Evolutionary conservation across 2,329 filamentous ascomycete species (phyloP).

Genomic region (Helicocarpus griseus): DNA sequence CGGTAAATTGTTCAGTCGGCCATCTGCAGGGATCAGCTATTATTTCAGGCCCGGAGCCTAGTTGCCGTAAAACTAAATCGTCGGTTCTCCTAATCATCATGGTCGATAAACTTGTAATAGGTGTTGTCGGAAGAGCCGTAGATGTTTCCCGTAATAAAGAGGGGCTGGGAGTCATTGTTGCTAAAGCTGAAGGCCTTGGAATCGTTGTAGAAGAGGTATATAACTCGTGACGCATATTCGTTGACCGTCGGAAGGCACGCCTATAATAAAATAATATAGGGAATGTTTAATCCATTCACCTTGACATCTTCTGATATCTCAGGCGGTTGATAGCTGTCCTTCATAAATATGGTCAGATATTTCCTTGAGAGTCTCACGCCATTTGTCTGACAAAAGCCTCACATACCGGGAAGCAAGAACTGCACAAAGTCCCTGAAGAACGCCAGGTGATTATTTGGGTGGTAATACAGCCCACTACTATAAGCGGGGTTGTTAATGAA

Average conservation of each 20-base stretch:
- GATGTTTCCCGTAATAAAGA: not conserved
- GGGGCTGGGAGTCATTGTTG: not conserved
- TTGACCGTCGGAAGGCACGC: not conserved
- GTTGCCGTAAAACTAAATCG: not conserved
- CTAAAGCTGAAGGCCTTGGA: not conserved
- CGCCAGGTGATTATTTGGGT: not conserved
- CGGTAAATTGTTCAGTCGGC: conserved; percentile 8
- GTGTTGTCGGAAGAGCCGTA: not conserved
- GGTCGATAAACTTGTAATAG: not conserved
- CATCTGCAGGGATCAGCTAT: conserved; percentile 13
- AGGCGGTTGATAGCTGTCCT: not conserved
- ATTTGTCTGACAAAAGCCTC: too few species aligned
- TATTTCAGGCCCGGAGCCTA: conserved; percentile 1
- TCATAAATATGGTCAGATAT: too few species aligned
- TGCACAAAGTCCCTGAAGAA: not conserved
- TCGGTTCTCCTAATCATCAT: not conserved
- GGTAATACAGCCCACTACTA: not conserved
- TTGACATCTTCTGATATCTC: not conserved
- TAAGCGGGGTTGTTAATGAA: not conserved
- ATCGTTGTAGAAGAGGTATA: not conserved
- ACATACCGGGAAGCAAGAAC: not conserved
- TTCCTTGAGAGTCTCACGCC: too few species aligned
- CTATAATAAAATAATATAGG: not conserved
- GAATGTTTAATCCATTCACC: not conserved
- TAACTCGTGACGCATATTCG: not conserved